These are phyloP conservation scores for Tulasnella sp. DNA, from an alignment of 768 basidiomycete genomes.

Conservation along the genomic window DNA sequence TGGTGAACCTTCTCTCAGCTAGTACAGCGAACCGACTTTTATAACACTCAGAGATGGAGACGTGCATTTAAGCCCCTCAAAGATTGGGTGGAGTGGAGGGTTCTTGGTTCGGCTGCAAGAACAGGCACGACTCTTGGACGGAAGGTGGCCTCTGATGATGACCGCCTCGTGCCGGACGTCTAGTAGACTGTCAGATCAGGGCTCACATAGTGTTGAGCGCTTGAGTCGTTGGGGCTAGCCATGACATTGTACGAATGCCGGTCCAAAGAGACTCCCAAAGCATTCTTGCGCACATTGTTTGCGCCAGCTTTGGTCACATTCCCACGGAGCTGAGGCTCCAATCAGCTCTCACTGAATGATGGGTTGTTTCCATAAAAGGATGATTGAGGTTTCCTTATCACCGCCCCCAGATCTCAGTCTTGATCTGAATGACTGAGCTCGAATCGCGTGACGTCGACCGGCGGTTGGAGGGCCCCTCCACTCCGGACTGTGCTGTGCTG, in stretches of 20 bases:
- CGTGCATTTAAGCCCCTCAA: background rate
- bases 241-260: background rate
- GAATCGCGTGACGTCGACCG: background rate
- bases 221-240: background rate
- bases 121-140: background rate
- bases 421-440: background rate
- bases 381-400: background rate
- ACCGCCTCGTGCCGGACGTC: background rate
- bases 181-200: background rate
- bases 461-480: background rate
- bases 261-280: no score
- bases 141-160: background rate
- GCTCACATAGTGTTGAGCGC: background rate
- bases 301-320: background rate
- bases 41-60: background rate
- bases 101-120: no score
- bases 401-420: background rate
- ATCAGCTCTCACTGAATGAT: background rate
- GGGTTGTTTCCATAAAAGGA: background rate
- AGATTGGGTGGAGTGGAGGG: background rate
- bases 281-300: no score
- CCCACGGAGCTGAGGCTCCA: background rate
- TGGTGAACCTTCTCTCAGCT: background rate
- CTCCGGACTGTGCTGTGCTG: background rate
- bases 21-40: background rate